phyloP scores from a whole-genome alignment of 257 asterid species.

The Apocynum venetum region DNA sequence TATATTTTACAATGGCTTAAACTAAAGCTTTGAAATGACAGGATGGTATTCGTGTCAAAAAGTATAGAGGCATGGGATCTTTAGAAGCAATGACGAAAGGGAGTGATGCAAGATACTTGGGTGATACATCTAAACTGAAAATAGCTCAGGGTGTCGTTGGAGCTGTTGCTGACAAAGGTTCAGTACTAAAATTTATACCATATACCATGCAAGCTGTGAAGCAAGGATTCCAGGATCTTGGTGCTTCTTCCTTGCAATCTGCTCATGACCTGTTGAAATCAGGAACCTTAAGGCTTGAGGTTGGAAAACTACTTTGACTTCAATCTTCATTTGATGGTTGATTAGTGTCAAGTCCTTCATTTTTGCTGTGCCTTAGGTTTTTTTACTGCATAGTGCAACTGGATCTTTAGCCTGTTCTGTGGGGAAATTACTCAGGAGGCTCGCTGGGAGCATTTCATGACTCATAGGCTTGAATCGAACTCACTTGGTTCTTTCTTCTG shows the following conservation, averaged over 20 bases:
- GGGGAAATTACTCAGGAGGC: background rate
- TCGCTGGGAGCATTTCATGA: background rate
- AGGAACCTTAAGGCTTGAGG: constrained; percentile 72
- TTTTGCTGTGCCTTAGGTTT: background rate
- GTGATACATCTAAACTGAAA: constrained; percentile 78
- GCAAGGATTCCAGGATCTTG: constrained; percentile 96
- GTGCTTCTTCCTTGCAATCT: constrained; percentile 80
- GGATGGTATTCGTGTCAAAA: constrained; percentile 60
- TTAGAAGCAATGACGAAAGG: constrained; percentile 92
- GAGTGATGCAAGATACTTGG: constrained; percentile 88
- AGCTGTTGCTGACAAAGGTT: constrained; percentile 83
- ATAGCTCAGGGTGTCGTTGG: constrained; percentile 97
- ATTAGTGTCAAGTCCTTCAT: background rate
- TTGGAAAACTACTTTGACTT: constrained; percentile 17
- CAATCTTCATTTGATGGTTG: background rate
- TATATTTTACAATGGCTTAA: background rate
- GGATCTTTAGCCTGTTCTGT: background rate
- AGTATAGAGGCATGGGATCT: constrained; percentile 92
- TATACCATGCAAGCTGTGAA: constrained; percentile 86
- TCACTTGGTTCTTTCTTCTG: constrained; percentile 19
- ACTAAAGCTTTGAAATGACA: constrained; percentile 13
- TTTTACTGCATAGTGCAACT: background rate
- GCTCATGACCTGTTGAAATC: constrained; percentile 78
- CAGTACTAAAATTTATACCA: constrained; percentile 71
- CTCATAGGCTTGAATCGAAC: background rate